Evolutionary conservation across 140 eudicot genomes (phyloP), one percentile per base, ranked within the genome.

Genomic region (Anethum foeniculum): DNA sequence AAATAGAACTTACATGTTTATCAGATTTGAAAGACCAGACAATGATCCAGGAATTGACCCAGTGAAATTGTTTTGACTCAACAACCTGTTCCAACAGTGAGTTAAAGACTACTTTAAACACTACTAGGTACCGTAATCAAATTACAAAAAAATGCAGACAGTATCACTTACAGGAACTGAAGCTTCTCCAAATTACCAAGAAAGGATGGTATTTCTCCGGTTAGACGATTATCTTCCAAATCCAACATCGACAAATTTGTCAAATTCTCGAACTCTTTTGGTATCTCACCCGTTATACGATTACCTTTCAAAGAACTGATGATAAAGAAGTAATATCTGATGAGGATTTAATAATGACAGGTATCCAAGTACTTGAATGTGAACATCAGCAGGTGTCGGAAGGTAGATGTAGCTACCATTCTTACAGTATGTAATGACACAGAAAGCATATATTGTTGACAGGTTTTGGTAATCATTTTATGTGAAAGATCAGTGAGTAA

Each of bases 161-260:
- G 44, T 41, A 23, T 54, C 62, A 83, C 98, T 88, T 82, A 96
- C 99, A 96, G 81, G 83, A 79, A 90, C 18, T 87, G 90, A 80
- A 96, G 98, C 82, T 82, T 85, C 83, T 88, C 86, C 34, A 96
- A 85, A 80, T 91, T 96, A 72, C 98, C 98, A 56, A 96, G 91
- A 46, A 97, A 91, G 86, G 96, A 85, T 81, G 99, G 99, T 86
- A 96, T 91, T 87, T 85, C 89, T 76, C 98, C 99, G 18, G 85
- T 79, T 71, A 96, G 87, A 76, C 41, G 90, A 83, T 96, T 96
- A 81, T 82, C 87, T 86, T 87, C 98, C 68, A 96, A 79, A 84
- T 96, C 87, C 91, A 96, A 81, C 90, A 89, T 91, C 5, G 91
- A 90, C 82, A 96, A 78, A 77, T 91, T 93, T 48, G 94, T 87